Conservation (phyloP, 768 basidiomycete genomes). For the Tricholoma flavovirens region DNA sequence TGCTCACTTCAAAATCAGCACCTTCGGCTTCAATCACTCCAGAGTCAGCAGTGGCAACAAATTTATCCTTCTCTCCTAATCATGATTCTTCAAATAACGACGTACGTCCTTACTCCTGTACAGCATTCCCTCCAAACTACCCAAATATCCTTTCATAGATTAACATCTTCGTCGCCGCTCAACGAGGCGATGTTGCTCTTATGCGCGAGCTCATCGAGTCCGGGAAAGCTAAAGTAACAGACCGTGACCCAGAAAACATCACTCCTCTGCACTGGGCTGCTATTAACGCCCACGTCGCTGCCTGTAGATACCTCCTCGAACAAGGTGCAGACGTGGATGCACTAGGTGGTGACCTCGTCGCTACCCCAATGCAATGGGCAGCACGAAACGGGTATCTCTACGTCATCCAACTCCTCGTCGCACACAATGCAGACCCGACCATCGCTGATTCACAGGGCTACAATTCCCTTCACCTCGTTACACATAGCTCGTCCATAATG, state of each 20-base stretch:
- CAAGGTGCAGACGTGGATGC: conserved; percentile 95
- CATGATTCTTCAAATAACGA: conserved; percentile 33
- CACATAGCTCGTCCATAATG: conserved; percentile 93
- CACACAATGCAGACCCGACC: conserved; percentile 88
- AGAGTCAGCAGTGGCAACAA: conserved; percentile 41
- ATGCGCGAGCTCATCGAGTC: conserved; percentile 66
- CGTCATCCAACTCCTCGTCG: conserved; percentile 86
- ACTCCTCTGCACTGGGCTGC: conserved; percentile 98
- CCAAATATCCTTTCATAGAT: conserved; percentile 26
- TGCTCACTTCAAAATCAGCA: conserved; percentile 44
- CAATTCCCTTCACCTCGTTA: conserved; percentile 92
- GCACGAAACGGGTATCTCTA: conserved; percentile 96
- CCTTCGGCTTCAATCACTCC: conserved; percentile 45
- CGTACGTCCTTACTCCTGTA: conserved; percentile 18
- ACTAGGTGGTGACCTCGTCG: conserved; percentile 87
- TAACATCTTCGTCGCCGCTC: conserved; percentile 80
- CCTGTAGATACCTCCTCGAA: conserved; percentile 82
- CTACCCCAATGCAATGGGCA: conserved; percentile 97
- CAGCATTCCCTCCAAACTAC: neutral
- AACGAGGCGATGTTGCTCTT: conserved; percentile 72
- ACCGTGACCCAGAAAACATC: conserved; percentile 86
- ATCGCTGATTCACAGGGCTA: conserved; percentile 92
- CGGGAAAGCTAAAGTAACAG: conserved; percentile 63
- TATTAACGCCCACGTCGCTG: conserved; percentile 90
- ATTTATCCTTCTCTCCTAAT: conserved; percentile 41